Conservation (phyloP, 1,284 basidiomycete species). For the Malassezia nana region DNA sequence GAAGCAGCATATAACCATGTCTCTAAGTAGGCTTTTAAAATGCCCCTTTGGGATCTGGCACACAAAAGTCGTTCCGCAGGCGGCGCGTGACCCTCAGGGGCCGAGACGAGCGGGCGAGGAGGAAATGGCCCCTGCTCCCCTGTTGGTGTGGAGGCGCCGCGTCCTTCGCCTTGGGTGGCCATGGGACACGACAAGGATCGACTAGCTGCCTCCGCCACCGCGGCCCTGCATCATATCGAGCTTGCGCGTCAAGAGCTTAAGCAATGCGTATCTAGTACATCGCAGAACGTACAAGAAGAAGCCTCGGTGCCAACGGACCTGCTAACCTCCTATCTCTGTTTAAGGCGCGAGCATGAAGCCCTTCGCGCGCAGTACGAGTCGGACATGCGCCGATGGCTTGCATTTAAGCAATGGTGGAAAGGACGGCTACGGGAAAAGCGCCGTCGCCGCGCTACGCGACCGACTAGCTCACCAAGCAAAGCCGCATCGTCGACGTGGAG, state of each 20-base stretch:
- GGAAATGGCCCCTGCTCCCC: too few relatives aligned
- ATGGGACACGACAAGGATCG: neutral
- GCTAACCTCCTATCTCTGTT: neutral
- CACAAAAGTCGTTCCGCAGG: too few relatives aligned
- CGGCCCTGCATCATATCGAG: neutral
- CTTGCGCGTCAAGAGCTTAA: neutral
- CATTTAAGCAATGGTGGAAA: conserved; percentile 18
- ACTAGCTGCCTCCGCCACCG: neutral
- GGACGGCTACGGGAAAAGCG: conserved; percentile 1
- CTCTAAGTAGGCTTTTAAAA: too few relatives aligned
- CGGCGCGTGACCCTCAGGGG: neutral
- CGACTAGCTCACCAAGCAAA: neutral
- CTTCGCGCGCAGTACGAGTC: conserved; percentile 6
- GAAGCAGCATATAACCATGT: too few relatives aligned
- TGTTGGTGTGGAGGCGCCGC: neutral
- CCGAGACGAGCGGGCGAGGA: neutral
- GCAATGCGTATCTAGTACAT: neutral
- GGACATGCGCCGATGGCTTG: conserved; percentile 9
- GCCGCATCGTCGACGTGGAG: neutral
- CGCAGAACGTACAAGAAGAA: neutral
- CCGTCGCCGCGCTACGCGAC: neutral
- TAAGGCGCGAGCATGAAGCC: conserved; percentile 1
- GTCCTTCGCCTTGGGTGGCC: neutral
- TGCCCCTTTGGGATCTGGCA: too few relatives aligned
- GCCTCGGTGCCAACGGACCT: neutral